Percentiles rank a stretch among this genome's conserved stretches.
Conservation (phyloP, 2,329 filamentous ascomycete genomes). For the Venturia asperata region DNA sequence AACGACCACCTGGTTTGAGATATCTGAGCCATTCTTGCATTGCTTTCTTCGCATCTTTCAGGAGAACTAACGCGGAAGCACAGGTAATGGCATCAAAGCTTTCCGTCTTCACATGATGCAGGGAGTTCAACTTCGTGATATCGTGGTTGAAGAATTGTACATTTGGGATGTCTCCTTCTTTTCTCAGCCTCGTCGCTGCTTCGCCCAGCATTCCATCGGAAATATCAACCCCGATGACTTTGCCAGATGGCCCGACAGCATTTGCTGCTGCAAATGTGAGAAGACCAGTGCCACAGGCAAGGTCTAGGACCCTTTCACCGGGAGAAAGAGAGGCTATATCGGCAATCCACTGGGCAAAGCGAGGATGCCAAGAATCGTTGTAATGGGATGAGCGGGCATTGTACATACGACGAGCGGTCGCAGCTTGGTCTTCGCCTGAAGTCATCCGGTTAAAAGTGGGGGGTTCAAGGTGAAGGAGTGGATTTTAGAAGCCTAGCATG, state of each 20-base stretch:
- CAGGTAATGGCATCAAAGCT: conserved; percentile 33
- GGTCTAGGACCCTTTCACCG: conserved; percentile 38
- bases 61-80: conserved; percentile 36
- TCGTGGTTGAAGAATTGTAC: conserved; percentile 33
- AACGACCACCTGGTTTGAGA: conserved; percentile 35
- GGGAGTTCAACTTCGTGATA: conserved; percentile 30
- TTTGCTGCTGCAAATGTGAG: conserved; percentile 35
- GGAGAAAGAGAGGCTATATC: conserved; percentile 25
- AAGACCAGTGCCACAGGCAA: conserved; percentile 42
- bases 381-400: conserved; percentile 28
- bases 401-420: conserved; percentile 15
- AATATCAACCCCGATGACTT: conserved; percentile 38
- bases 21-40: conserved; percentile 34
- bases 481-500: too few relatives aligned
- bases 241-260: conserved; percentile 33
- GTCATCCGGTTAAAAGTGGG: too few relatives aligned
- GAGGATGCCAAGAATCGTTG: conserved; percentile 37
- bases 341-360: conserved; percentile 35
- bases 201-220: conserved; percentile 36
- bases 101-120: conserved; percentile 21
- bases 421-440: conserved; percentile 5
- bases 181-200: conserved; percentile 29
- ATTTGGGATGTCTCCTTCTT: conserved; percentile 28
- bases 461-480: too few relatives aligned
- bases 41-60: conserved; percentile 33